phyloP scores from a whole-genome alignment of 805 yeast genomes.

The Cyberlindnera veronae region DNA sequence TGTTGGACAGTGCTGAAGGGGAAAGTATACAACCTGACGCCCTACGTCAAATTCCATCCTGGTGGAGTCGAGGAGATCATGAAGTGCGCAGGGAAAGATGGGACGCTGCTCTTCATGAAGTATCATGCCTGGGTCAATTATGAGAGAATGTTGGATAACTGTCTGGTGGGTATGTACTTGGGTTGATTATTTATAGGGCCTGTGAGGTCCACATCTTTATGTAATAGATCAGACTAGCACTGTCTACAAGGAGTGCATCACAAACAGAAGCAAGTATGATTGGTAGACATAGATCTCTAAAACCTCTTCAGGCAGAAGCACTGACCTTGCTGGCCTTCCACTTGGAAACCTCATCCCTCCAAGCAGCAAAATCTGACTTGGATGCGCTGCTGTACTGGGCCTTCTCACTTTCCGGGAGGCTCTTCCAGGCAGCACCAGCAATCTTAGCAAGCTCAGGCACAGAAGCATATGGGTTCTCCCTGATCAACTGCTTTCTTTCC shows the following conservation, averaged over 20 bases:
- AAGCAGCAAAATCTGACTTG: conserved; percentile 30
- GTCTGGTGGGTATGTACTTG: conserved; percentile 59
- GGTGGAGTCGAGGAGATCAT: conserved; percentile 82
- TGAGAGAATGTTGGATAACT: conserved; percentile 74
- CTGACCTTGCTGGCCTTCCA: conserved; percentile 32
- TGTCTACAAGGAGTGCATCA: not conserved
- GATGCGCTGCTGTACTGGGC: conserved; percentile 33
- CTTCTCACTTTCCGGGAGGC: conserved; percentile 69
- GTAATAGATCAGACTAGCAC: too few species aligned
- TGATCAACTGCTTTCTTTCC: conserved; percentile 11
- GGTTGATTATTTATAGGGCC: too few species aligned
- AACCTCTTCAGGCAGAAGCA: conserved; percentile 9
- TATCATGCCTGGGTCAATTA: conserved; percentile 81
- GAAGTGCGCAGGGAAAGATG: conserved; percentile 81
- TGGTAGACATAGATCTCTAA: not conserved
- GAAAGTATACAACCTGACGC: conserved; percentile 82
- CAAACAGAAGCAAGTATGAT: not conserved
- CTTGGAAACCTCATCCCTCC: conserved; percentile 33
- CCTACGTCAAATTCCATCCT: conserved; percentile 84
- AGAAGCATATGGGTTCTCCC: conserved; percentile 16
- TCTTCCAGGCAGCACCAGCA: conserved; percentile 91
- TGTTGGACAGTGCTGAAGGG: conserved; percentile 84
- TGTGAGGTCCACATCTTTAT: too few species aligned
- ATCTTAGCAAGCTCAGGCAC: conserved; percentile 45
- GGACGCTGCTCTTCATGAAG: conserved; percentile 69